Evolutionary conservation across 495 filamentous ascomycete genomes (phyloP).

Genomic region (Ramalina peruviana): DNA sequence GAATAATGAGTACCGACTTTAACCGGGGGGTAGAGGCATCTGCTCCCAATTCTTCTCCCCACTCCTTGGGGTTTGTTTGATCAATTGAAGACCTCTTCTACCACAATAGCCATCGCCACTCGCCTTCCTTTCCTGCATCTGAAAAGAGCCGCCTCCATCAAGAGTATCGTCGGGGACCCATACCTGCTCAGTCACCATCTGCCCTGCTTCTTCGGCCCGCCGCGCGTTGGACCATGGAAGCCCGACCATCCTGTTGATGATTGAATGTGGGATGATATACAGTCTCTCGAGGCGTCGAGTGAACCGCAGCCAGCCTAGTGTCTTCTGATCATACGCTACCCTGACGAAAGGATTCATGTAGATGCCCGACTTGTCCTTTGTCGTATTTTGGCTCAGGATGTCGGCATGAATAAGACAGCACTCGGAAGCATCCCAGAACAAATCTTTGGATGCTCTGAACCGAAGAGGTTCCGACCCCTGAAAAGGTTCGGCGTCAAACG

Average conservation of each 20-base stretch:
- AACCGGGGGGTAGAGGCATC: conserved; percentile 19
- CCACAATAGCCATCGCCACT: conserved; percentile 44
- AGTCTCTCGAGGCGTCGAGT: conserved; percentile 46
- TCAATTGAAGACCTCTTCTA: conserved; percentile 38
- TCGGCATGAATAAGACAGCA: conserved; percentile 70
- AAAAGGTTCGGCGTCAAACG: conserved; percentile 59
- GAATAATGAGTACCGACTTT: neutral
- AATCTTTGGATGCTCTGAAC: conserved; percentile 50
- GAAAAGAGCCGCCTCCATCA: conserved; percentile 27
- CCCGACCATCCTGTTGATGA: conserved; percentile 38
- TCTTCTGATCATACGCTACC: conserved; percentile 43
- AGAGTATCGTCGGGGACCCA: conserved; percentile 31
- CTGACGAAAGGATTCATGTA: conserved; percentile 65
- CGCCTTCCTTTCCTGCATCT: conserved; percentile 28
- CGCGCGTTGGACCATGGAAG: conserved; percentile 45
- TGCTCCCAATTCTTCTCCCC: conserved; percentile 42
- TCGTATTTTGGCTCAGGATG: conserved; percentile 33
- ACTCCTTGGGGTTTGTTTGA: conserved; percentile 34
- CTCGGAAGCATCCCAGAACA: conserved; percentile 65
- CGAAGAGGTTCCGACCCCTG: conserved; percentile 36
- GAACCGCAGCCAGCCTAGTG: conserved; percentile 40
- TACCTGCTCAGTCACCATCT: conserved; percentile 37
- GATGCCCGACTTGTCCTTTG: conserved; percentile 37
- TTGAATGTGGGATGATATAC: conserved; percentile 36
- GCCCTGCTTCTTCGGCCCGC: conserved; percentile 37